Evolutionary conservation across 129 eudicot genomes (phyloP), one percentile per base, ranked within the genome.

Genomic region (Arctium minus): DNA sequence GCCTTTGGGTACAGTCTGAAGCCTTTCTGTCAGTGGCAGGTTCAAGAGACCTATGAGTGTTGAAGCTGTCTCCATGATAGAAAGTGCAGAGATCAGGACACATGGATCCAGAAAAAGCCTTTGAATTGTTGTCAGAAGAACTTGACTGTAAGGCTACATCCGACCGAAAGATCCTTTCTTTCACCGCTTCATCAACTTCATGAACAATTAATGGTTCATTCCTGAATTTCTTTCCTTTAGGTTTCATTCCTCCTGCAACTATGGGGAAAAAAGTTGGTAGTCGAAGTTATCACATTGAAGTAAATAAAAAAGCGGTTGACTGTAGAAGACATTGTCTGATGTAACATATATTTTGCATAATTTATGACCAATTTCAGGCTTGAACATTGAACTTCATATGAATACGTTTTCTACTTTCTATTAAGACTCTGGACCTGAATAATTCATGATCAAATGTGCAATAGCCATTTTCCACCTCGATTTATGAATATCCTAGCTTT

Each of bases 81-180:
- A 56, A 68, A 71, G 70, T 38, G 70, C 40, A 65, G 42, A 40
- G 10, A 48, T 85, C 86, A 64, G 12, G 81, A 77, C 33, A 39
- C 65, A 37, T 80, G 77, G 81, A 37, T 60, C 60, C 65, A 81
- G 87, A 80, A 44, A 13, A 53, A 38, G 36, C 39, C 69, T 50
- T 60, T 67, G 82, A 35, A 74, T 46, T 60, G 83, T 50, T 69
- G 76, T 82, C 68, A 38, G 86, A 81, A 75, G 91, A 85, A 71
- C 78, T 76, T n/a, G 87, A 83, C 74, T 81, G 81, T 37, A 72
- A 74, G 12, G 74, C 80, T 75, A 79, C 83, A 85, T 87, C 85
- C 1, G 78, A 82, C 70, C 71, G 79, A 75, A 46, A 32, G 2
- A 77, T 84, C 44, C 89, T 77, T 30, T 87, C 87, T 50, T 79